Percentiles rank a stretch among this genome's conserved stretches.
Evolutionary conservation across 148 eudicot species (phyloP).

Genomic region (Rhododendron williamsianum): DNA sequence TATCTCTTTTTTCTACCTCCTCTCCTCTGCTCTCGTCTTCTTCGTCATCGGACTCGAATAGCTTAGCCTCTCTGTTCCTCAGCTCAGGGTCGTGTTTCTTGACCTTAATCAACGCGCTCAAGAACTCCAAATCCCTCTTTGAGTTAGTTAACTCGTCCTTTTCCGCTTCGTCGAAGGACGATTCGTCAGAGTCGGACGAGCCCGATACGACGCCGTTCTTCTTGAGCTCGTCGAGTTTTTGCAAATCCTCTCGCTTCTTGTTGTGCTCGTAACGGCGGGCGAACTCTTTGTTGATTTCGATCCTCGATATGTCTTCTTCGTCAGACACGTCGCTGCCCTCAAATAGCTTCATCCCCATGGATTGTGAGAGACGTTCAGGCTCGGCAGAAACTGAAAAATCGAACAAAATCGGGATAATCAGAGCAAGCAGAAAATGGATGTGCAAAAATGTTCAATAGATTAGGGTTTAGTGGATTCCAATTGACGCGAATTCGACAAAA

Average conservation of each 20-base stretch:
- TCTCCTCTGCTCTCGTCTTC: neutral
- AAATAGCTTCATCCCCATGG: slow-evolving; percentile 41
- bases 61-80: slow-evolving; percentile 40
- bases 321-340: slow-evolving; percentile 27
- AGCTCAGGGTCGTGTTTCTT: slow-evolving; percentile 63
- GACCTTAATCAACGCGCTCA: slow-evolving; percentile 52
- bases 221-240: slow-evolving; percentile 34
- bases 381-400: neutral
- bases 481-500: too few species aligned
- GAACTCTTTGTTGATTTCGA: slow-evolving; percentile 58
- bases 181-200: slow-evolving; percentile 19
- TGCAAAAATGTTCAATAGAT: neutral
- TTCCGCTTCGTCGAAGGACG: slow-evolving; percentile 21
- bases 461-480: neutral
- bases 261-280: slow-evolving; percentile 82
- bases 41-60: slow-evolving; percentile 43
- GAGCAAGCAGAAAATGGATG: neutral
- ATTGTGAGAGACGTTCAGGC: neutral
- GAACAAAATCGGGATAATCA: neutral
- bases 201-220: slow-evolving; percentile 32
- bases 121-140: slow-evolving; percentile 36
- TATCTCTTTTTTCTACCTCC: slow-evolving; percentile 9
- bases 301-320: slow-evolving; percentile 43
- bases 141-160: slow-evolving; percentile 17
- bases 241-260: slow-evolving; percentile 53